A percentile compares a stretch with the other conserved stretches of the same genome.
Evolutionary conservation across 179 eudicot species (phyloP).

Genomic region (Amaranthus tricolor): DNA sequence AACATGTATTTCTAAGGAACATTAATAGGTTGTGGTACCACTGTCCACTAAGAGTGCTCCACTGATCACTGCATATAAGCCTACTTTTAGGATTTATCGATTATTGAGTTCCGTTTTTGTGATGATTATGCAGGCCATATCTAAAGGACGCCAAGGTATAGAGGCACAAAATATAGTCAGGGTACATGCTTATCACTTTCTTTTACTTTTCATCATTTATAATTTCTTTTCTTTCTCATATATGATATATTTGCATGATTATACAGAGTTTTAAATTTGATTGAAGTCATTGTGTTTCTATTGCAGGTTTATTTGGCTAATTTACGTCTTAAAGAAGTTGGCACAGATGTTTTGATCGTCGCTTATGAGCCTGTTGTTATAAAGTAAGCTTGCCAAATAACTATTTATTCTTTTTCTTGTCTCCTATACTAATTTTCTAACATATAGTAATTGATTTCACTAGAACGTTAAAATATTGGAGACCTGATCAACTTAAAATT

Average conservation of each 20-base stretch:
- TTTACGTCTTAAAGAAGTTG: slow-evolving; percentile 80
- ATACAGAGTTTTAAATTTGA: not conserved
- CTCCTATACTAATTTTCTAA: not conserved
- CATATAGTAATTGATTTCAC: not conserved
- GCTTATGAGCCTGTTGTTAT: slow-evolving; percentile 83
- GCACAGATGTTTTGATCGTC: slow-evolving; percentile 71
- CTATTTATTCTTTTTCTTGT: not conserved
- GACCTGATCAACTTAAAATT: not conserved
- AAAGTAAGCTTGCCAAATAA: slow-evolving; percentile 46
- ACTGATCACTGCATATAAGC: not conserved
- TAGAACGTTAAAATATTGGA: not conserved
- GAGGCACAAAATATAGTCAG: slow-evolving; percentile 81
- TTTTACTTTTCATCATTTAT: not conserved
- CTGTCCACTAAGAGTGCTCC: too few species aligned
- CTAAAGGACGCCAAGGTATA: slow-evolving; percentile 91
- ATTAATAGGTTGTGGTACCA: not conserved
- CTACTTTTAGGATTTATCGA: not conserved
- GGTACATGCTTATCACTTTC: slow-evolving; percentile 32
- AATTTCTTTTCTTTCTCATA: slow-evolving; percentile 3
- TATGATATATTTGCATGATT: not conserved
- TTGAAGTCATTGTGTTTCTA: slow-evolving; percentile 10
- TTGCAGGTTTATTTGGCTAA: slow-evolving; percentile 83
- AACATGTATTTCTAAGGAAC: not conserved
- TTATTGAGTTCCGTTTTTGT: slow-evolving; percentile 10
- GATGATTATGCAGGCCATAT: slow-evolving; percentile 55